Evolutionary conservation across 2,329 filamentous ascomycete species (phyloP), one percentile per base, ranked within the genome.

Genomic region (Geosmithia flava): DNA sequence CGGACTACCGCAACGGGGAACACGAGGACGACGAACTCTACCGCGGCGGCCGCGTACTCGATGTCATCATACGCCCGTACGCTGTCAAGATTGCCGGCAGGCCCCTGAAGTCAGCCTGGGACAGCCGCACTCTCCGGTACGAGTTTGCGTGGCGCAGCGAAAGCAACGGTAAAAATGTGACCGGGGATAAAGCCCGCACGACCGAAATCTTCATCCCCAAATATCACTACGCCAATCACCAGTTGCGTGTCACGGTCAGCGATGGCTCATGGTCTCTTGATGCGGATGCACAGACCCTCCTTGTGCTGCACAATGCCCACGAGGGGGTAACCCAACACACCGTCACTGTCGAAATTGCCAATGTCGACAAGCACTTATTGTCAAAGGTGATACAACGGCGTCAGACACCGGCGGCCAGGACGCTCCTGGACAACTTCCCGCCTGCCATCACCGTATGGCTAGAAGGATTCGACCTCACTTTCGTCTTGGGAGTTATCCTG

Each of bases 31-130:
- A 67, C 33, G 62, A 66, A 33, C 54, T 68, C 2, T 69, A 68
- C 46, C 58, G 57, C 3, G 67, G 67, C 1, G 65, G 63, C 1
- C 59, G 65, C 3, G 58, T 63, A 1, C 54, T 67, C 5, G 65
- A 68, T 37, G 63, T 67, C 3, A 59, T 68, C 29, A 62, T 69
- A 23, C 62, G 67, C 3, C 66, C 66, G 0, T 68, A 69, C 40
- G 65, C 67, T 0, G 63, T 61, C 33, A 69, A 69, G 50, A 60
- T 62, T 20, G 67, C 67, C 2, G 66, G 66, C 1, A 49, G 54
- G n/a, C 61, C 64, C 1, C 45, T 58, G 8, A 54, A 53, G 2
- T 67, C 67, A 5, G 52, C 58, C 48, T 69, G 67, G 59, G 54
- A 66, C 44, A 54, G 59, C 5, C 59, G 57, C 10, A 62, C 60